These are phyloP conservation scores for Umbilicus rupestris DNA, from an alignment of 164 flowering plant genomes.

Conservation along the genomic window DNA sequence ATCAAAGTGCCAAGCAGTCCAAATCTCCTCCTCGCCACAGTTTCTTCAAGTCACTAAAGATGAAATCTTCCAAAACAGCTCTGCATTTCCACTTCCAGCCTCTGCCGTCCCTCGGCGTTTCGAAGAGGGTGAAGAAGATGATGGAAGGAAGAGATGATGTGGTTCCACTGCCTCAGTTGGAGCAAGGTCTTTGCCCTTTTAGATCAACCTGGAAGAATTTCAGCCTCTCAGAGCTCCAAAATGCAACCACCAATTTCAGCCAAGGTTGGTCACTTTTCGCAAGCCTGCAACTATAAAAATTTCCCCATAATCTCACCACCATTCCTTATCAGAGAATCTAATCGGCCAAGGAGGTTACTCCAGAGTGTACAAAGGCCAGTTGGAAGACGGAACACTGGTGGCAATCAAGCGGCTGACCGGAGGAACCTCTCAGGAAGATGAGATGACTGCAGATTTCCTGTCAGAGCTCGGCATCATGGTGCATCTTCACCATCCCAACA, in stretches of 20 bases:
- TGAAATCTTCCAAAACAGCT: constrained; percentile 4
- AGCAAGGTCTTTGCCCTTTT: background rate
- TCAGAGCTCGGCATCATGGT: constrained; percentile 55
- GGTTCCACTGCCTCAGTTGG: background rate
- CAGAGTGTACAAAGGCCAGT: constrained; percentile 45
- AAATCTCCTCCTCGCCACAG: constrained; percentile 1
- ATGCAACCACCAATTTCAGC: constrained; percentile 40
- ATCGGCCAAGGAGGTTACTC: constrained; percentile 62
- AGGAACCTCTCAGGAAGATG: constrained; percentile 28
- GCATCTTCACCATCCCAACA: constrained; percentile 53
- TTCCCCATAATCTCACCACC: background rate
- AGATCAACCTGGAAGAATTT: constrained; percentile 23
- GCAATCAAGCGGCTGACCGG: constrained; percentile 44
- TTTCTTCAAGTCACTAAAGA: constrained; percentile 6
- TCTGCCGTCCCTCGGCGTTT: background rate
- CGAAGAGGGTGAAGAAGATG: background rate
- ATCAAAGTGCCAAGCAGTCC: background rate
- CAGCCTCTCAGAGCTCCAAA: constrained; percentile 28
- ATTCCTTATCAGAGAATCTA: constrained; percentile 29
- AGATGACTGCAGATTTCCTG: constrained; percentile 28
- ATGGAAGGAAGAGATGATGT: background rate
- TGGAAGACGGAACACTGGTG: constrained; percentile 33
- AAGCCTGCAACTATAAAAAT: background rate
- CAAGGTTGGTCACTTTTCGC: constrained; percentile 25
- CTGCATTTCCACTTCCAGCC: constrained; percentile 4